Conservation (phyloP, 2,329 filamentous ascomycete genomes). For the Aspergillus amoenus region DNA sequence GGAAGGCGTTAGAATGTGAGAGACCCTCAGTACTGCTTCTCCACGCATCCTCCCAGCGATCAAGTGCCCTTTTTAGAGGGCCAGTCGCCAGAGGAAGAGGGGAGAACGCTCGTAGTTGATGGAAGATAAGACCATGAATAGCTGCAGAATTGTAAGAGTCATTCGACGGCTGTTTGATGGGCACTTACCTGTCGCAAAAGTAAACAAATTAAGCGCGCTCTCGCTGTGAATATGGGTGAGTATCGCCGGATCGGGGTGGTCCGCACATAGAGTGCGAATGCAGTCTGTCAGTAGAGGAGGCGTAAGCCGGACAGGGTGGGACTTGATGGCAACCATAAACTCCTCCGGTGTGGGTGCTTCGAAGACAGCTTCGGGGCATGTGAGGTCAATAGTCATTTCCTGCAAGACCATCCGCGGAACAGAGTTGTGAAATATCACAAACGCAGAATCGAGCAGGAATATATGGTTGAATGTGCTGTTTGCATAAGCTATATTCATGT, state of each 20-base stretch:
- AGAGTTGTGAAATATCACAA: not conserved
- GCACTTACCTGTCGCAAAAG: not conserved
- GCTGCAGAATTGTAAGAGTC: not conserved
- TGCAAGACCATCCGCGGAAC: not conserved
- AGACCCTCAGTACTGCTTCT: not conserved
- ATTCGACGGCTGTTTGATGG: too few relatives aligned
- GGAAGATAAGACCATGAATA: not conserved
- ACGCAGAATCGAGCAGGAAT: not conserved
- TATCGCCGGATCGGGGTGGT: not conserved
- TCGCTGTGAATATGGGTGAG: not conserved
- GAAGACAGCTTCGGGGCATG: not conserved
- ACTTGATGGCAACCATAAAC: not conserved
- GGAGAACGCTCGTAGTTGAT: not conserved
- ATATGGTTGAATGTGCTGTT: not conserved
- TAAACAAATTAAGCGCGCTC: not conserved
- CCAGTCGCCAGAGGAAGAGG: not conserved
- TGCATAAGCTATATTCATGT: not conserved
- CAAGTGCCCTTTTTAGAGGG: not conserved
- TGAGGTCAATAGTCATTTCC: not conserved
- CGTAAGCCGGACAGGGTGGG: not conserved
- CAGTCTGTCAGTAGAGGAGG: not conserved
- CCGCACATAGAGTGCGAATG: not conserved
- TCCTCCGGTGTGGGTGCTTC: not conserved
- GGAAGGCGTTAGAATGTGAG: not conserved
- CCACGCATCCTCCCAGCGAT: not conserved